phyloP scores from a whole-genome alignment of 345 rosid species.

The Camelina neglecta region DNA sequence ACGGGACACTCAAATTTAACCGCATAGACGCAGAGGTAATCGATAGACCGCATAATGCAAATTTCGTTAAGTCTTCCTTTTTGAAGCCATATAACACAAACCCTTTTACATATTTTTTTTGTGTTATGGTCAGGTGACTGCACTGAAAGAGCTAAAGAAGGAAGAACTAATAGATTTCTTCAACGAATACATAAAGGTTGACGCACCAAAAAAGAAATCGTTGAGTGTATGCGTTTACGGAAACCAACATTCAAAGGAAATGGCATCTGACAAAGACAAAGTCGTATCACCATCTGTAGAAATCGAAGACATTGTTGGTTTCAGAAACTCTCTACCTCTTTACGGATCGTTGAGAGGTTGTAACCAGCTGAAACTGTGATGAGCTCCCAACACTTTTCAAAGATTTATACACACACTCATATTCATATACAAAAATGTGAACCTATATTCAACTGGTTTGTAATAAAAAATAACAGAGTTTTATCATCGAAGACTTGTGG shows the following conservation, averaged over 20 bases:
- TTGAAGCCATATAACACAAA: too few species aligned
- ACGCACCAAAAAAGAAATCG: constrained; percentile 61
- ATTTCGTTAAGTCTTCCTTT: neutral
- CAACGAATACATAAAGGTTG: constrained; percentile 63
- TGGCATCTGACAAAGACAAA: constrained; percentile 46
- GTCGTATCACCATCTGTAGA: constrained; percentile 33
- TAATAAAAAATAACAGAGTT: too few species aligned
- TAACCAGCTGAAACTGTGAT: constrained; percentile 52
- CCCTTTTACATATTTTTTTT: too few species aligned
- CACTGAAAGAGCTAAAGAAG: constrained; percentile 61
- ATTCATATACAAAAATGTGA: constrained; percentile 7
- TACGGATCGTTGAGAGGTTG: constrained; percentile 77
- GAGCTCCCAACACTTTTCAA: neutral
- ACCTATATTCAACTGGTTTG: too few species aligned
- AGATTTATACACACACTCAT: neutral
- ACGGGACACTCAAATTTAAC: constrained; percentile 77
- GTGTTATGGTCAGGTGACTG: constrained; percentile 34
- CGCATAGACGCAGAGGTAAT: constrained; percentile 76
- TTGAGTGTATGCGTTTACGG: constrained; percentile 70
- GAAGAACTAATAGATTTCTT: constrained; percentile 72
- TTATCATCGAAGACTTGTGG: too few species aligned
- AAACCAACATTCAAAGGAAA: constrained; percentile 58
- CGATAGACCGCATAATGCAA: neutral
- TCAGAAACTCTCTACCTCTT: constrained; percentile 78
- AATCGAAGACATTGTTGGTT: constrained; percentile 65